Percentiles rank a stretch among this genome's conserved stretches.
These are phyloP conservation scores for Kurtzmaniella natalensis DNA, from an alignment of 1,139 yeast species.

Conservation along the genomic window DNA sequence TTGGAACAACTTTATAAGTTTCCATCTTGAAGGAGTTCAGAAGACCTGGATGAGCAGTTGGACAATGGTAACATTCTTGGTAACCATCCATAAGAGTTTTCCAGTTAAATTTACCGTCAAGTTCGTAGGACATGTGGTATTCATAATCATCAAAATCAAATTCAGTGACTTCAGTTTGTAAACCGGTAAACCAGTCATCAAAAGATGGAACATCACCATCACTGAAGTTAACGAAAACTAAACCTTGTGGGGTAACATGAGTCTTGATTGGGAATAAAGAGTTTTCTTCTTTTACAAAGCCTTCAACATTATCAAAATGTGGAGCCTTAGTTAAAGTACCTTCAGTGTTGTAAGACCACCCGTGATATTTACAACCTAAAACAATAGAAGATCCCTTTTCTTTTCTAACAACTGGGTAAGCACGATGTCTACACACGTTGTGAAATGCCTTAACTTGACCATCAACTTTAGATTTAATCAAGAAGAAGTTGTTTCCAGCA, in stretches of 20 bases:
- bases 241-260: conserved; percentile 52
- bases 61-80: conserved; percentile 65
- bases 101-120: conserved; percentile 63
- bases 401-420: conserved; percentile 56
- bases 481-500: conserved; percentile 51
- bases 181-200: conserved; percentile 49
- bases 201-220: conserved; percentile 37
- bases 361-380: conserved; percentile 59
- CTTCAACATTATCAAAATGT: conserved; percentile 55
- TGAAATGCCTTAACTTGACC: conserved; percentile 57
- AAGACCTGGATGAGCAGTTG: conserved; percentile 62
- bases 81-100: conserved; percentile 65
- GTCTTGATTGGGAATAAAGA: conserved; percentile 52
- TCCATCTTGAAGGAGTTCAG: conserved; percentile 56
- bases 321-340: conserved; percentile 58
- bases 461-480: conserved; percentile 47
- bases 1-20: conserved; percentile 61
- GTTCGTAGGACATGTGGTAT: conserved; percentile 61
- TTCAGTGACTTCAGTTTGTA: conserved; percentile 48
- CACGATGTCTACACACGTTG: conserved; percentile 62
- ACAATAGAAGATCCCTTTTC: conserved; percentile 54
- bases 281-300: conserved; percentile 52
- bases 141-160: conserved; percentile 58
- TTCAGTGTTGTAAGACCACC: conserved; percentile 61
- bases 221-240: conserved; percentile 50